Conservation (phyloP, 257 asterid genomes). For the Rauvolfia tetraphylla region DNA sequence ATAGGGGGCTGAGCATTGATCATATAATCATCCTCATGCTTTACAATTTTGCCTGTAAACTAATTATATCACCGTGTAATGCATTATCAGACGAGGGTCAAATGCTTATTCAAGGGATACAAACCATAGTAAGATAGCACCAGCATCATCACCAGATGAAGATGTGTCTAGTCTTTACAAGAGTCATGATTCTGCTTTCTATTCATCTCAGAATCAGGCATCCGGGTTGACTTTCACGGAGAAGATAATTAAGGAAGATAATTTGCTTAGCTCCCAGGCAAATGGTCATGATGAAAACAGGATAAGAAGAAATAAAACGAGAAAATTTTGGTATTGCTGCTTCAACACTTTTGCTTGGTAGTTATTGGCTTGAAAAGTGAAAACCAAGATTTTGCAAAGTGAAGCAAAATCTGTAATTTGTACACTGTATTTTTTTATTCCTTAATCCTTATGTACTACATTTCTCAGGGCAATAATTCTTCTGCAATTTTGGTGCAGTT, state of each 20-base stretch:
- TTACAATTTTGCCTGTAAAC: background rate
- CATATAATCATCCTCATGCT: background rate
- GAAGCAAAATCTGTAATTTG: background rate
- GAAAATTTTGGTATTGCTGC: conserved; percentile 43
- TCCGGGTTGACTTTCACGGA: conserved; percentile 14
- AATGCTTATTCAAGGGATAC: conserved; percentile 42
- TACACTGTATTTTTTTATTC: background rate
- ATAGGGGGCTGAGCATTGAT: background rate
- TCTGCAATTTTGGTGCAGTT: background rate
- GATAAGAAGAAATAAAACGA: conserved; percentile 29
- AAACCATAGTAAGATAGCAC: conserved; percentile 55
- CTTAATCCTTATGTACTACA: background rate
- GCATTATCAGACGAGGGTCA: conserved; percentile 44
- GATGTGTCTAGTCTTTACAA: conserved; percentile 17
- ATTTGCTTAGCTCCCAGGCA: conserved; percentile 12
- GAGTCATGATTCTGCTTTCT: conserved; percentile 17
- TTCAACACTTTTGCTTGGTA: conserved; percentile 26
- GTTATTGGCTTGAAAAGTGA: conserved; percentile 8
- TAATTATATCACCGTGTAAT: background rate
- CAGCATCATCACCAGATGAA: conserved; percentile 53
- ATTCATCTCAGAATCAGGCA: conserved; percentile 24
- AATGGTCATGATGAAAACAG: conserved; percentile 19
- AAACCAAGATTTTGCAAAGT: background rate
- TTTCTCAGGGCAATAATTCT: background rate
- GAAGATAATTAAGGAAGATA: conserved; percentile 16